These are phyloP conservation scores for Rhizophora apiculata DNA, from an alignment of 345 rosid species.

Conservation along the genomic window DNA sequence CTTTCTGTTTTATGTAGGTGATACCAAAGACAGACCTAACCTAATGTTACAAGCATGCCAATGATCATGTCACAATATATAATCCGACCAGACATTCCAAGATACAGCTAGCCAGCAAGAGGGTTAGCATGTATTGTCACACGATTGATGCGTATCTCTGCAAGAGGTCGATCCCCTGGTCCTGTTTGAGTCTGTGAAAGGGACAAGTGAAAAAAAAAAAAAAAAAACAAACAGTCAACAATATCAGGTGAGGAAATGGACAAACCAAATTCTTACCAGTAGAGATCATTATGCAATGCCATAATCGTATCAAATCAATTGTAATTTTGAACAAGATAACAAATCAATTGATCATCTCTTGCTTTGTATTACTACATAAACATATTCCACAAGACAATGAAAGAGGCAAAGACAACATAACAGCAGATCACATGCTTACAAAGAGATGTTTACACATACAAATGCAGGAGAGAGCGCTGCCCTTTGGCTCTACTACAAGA, in stretches of 20 bases:
- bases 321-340: not conserved
- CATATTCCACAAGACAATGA: too few species aligned
- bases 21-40: too few species aligned
- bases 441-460: too few species aligned
- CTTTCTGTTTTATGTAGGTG: too few species aligned
- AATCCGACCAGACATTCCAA: too few species aligned
- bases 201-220: not conserved
- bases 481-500: not conserved
- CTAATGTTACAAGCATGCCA: too few species aligned
- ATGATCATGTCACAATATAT: too few species aligned
- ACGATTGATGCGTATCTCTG: conserved; percentile 93
- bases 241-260: not conserved
- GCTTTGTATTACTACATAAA: not conserved
- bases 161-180: conserved; percentile 87
- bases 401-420: too few species aligned
- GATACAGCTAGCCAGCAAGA: conserved; percentile 58
- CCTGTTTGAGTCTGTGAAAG: conserved; percentile 81
- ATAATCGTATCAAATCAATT: not conserved
- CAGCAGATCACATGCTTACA: too few species aligned
- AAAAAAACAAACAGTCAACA: not conserved
- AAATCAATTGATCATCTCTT: not conserved
- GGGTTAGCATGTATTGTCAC: conserved; percentile 96
- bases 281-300: not conserved
- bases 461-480: not conserved
- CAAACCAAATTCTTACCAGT: not conserved